Base-by-base conservation (phyloP, 2,329 filamentous ascomycete species). In the Colletotrichum kahawae region DNA sequence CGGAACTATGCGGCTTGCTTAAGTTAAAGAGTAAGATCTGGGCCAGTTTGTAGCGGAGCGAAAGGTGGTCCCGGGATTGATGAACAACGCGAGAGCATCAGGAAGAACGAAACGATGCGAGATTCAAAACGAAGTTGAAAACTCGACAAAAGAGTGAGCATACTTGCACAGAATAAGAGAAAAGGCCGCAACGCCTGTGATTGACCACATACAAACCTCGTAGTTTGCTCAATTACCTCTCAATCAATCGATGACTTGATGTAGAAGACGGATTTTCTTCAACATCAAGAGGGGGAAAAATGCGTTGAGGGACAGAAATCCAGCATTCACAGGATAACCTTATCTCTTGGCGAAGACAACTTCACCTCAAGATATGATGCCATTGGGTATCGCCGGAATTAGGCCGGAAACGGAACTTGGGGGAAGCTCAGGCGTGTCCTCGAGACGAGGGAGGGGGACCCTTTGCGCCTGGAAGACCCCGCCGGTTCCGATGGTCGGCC, bases 401-500 rank as follows among this genome's bases (percentile, higher is more conserved):
- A 57, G 36, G 24, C 51, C 51, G 54, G 14, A 67, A 65, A 57
- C 27, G 57, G 57, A 63, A 36, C 57, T n/a, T 60, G 57, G 57
- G 8, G 33, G 31, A 60, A 24, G 29, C n/a, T 60, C 43, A 51
- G 43, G 38, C n/a, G 38, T 24, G 43, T 51, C 43, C 43, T 51
- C 43, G 43, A 51, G 14, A 31, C 21, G 57, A 34, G n/a, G 18
- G 27, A 62, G 18, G 57, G 57, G 4, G 24, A 27, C 9, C 27
- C 60, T 16, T 36, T 48, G 18, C 21, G 9, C 54, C 34, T 48
- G 7, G 34, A 9, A 16, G 48, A 33, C 48, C 64, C 70, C 69
- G 48, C 48, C 70, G 31, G 64, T 73, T 75, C 73, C 73, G 70
- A 75, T 75, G 73, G 31, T 75, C 73, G 73, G 73, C 64, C 69